Evolutionary conservation across 352 stramenopile species (phyloP), one percentile per base, ranked within the genome.

Genomic region (Peronospora destructor): DNA sequence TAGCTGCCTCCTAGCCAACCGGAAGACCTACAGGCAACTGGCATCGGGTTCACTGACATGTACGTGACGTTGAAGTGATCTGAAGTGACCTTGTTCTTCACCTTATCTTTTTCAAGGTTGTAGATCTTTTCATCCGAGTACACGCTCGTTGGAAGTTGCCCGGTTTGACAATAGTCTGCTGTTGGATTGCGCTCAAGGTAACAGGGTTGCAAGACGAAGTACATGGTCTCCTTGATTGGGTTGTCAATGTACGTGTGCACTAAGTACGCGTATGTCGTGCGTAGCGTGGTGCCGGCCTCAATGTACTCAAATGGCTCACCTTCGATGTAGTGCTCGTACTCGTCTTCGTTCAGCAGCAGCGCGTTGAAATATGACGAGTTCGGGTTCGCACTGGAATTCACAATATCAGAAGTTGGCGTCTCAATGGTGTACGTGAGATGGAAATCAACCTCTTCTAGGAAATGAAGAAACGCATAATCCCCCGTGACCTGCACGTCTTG

Each of bases 41-140:
- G 73, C 71, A 79, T 83, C 13, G 73, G 73, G 45, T 87, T 84
- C n/a, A 83, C 69, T 6, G 67, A 81, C 14, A 87, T 45, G 3
- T 59, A 70, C 14, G 48, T 59, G 49, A 68, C 45, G 14, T 56
- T 59, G 26, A 64, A 66, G n/a, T 57, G 48, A 21, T 21, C 19
- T 3, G 19, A 21, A 21, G 19, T 21, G 19, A 21, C 14, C 68
- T 49, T 0, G 6, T 37, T 53, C 64, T 59, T 16, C 49, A 11
- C 26, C 4, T 61, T 7, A 48, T 44, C 34, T 45, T 12, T 16
- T 73, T 61, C 59, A 1, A 85, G 58, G 14, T 68, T 49, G 38
- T 73, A 85, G 1, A 87, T 64, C 35, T 80, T 84, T 30, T 54
- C 47, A 1, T 17, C 11, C 17, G 57, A 75, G n/a, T 48, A 35